Conservation (phyloP, 768 basidiomycete genomes). For the Gelatoporia subvermispora region DNA sequence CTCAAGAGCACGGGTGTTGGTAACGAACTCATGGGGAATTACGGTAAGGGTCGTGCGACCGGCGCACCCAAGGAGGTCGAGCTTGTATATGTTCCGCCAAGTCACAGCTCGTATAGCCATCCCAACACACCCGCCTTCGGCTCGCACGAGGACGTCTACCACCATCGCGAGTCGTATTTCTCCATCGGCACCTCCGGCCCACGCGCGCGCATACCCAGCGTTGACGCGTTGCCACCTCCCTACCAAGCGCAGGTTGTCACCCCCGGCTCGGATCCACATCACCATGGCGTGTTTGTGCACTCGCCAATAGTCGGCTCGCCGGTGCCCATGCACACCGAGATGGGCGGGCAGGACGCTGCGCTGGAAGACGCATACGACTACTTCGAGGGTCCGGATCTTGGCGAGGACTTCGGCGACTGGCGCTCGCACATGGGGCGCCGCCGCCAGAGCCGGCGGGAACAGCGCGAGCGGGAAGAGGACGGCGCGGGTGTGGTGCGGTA, state of each 20-base stretch:
- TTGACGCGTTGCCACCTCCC: slow-evolving; percentile 14
- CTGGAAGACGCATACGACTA: slow-evolving; percentile 51
- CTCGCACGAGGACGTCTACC: slow-evolving; percentile 28
- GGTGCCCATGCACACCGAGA: slow-evolving; percentile 17
- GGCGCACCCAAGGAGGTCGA: slow-evolving; percentile 40
- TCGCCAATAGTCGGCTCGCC: slow-evolving; percentile 12
- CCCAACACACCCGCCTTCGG: slow-evolving; percentile 17
- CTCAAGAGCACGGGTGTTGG: slow-evolving; percentile 71
- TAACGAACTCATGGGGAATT: slow-evolving; percentile 29
- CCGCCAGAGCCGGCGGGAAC: slow-evolving; percentile 3
- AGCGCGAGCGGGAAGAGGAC: slow-evolving; percentile 10
- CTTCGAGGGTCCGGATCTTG: slow-evolving; percentile 54
- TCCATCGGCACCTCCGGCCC: slow-evolving; percentile 27
- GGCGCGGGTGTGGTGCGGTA: slow-evolving; percentile 10
- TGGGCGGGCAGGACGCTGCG: slow-evolving; percentile 24
- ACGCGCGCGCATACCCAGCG: slow-evolving; percentile 14
- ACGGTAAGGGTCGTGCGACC: slow-evolving; percentile 15
- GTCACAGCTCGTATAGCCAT: slow-evolving; percentile 23
- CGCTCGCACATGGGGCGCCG: slow-evolving; percentile 3
- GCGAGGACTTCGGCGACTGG: slow-evolving; percentile 37
- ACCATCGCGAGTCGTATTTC: slow-evolving; percentile 31
- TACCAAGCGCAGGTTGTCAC: slow-evolving; percentile 10
- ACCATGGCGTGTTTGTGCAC: not conserved
- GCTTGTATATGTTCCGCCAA: slow-evolving; percentile 66
- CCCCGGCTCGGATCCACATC: not conserved